Evolutionary conservation across 2,329 filamentous ascomycete species (phyloP), one percentile per base, ranked within the genome.

Genomic region (Colletotrichum australisinense): DNA sequence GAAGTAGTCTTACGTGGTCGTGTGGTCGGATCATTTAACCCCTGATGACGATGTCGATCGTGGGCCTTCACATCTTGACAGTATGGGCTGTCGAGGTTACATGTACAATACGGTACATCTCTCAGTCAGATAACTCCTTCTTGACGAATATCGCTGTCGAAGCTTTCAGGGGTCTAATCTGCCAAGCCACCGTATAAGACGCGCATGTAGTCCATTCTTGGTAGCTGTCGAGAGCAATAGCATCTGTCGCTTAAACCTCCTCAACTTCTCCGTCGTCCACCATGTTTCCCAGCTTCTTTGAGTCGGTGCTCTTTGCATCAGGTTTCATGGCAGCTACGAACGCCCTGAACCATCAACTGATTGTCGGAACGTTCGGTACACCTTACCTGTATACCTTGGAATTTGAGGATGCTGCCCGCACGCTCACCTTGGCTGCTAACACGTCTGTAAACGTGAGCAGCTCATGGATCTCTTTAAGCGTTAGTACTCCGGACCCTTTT

Each of bases 391-490:
- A 66, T 53, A 66, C 35, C 22, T 16, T 66, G 24, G 42, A 53
- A 9, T 66, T 66, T 35, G 63, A 66, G 42, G 63, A 66, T 32
- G 63, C 63, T 2, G 63, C 63, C 32, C 32, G 53, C n/a, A 66
- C 63, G 5, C 63, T 66, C 1, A 57, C 55, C 9, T 32, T 66
- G 1, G n/a, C 52, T 3, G 52, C 53, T 4, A 66, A 66, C 53
- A 66, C 63, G 11, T 58, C 63, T 8, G 63, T 66, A 1, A 58
- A 58, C 11, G 52, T 42, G 16, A 58, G 63, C 63, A 66, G 63
- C 63, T 66, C 63, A 3, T 66, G 63, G 63, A 66, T 66, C 6
- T 57, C 63, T 6, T 12, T 66, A 12, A 66, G 63, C 35, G 63
- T 58, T 9, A 66, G 53, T 26, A 5, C 9, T 24, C 7, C 35